Conservation (phyloP, 768 basidiomycete species). For the Leccinum barrowsii region DNA sequence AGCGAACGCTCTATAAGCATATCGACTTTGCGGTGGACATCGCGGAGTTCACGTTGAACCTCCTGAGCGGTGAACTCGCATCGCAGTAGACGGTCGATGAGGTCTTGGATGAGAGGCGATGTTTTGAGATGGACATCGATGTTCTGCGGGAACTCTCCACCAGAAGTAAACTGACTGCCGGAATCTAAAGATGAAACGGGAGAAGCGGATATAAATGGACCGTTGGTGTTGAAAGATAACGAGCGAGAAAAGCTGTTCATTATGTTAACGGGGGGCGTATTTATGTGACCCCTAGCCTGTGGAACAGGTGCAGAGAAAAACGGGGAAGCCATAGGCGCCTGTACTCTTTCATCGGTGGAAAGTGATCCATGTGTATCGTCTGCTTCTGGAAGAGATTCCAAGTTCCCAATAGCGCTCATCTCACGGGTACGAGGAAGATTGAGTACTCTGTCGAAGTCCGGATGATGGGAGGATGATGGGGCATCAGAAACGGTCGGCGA, state of each 20-base stretch:
- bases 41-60: slow-evolving; percentile 69
- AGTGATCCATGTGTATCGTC: slow-evolving; percentile 46
- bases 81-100: slow-evolving; percentile 69
- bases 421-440: slow-evolving; percentile 45
- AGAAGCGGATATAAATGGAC: slow-evolving; percentile 58
- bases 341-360: slow-evolving; percentile 24
- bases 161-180: slow-evolving; percentile 56
- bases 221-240: slow-evolving; percentile 41
- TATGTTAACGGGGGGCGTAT: slow-evolving; percentile 46
- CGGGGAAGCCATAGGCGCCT: slow-evolving; percentile 28
- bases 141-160: slow-evolving; percentile 42
- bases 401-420: slow-evolving; percentile 44
- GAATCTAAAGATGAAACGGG: slow-evolving; percentile 80
- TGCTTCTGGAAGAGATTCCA: slow-evolving; percentile 54
- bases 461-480: slow-evolving; percentile 46
- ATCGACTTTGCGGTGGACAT: slow-evolving; percentile 76
- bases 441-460: slow-evolving; percentile 44
- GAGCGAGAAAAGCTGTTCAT: slow-evolving; percentile 34
- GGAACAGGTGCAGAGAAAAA: slow-evolving; percentile 40
- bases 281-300: slow-evolving; percentile 36
- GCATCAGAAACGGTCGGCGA: slow-evolving; percentile 38
- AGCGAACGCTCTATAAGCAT: slow-evolving; percentile 68
- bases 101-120: slow-evolving; percentile 72
- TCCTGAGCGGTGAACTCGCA: slow-evolving; percentile 69
- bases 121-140: slow-evolving; percentile 74